Conservation (phyloP, 768 basidiomycete species). For the Myochromella boudieri region DNA sequence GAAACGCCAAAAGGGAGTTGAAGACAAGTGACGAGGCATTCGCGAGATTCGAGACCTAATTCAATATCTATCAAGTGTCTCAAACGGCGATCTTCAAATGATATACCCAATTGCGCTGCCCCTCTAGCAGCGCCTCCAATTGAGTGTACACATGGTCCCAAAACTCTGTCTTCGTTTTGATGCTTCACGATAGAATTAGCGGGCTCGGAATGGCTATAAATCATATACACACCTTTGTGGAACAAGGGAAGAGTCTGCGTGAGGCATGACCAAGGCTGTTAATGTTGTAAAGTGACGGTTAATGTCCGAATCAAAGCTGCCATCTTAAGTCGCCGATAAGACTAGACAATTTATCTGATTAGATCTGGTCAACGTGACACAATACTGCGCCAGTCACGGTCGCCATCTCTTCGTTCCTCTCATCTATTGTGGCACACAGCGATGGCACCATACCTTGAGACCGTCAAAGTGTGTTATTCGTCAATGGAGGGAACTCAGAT, state of each 20-base stretch:
- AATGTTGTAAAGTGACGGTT: no score
- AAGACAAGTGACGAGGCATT: conserved; percentile 84
- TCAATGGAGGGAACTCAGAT: background rate
- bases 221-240: conserved; percentile 44
- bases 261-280: conserved; percentile 59
- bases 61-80: background rate
- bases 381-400: background rate
- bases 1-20: conserved; percentile 71
- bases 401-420: conserved; percentile 2
- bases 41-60: conserved; percentile 81
- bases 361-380: no score
- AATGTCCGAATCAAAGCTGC: conserved; percentile 18
- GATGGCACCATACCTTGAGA: conserved; percentile 79
- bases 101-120: conserved; percentile 76
- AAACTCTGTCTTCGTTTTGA: conserved; percentile 74
- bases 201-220: background rate
- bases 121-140: conserved; percentile 59
- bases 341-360: no score
- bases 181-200: conserved; percentile 27
- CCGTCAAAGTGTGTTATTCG: conserved; percentile 49
- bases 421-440: no score
- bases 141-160: conserved; percentile 76
- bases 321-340: conserved; percentile 22
- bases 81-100: background rate
- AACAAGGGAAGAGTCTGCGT: conserved; percentile 77